Conservation (phyloP, 2,329 filamentous ascomycete species). For the Arthrobotrys sinensis region DNA sequence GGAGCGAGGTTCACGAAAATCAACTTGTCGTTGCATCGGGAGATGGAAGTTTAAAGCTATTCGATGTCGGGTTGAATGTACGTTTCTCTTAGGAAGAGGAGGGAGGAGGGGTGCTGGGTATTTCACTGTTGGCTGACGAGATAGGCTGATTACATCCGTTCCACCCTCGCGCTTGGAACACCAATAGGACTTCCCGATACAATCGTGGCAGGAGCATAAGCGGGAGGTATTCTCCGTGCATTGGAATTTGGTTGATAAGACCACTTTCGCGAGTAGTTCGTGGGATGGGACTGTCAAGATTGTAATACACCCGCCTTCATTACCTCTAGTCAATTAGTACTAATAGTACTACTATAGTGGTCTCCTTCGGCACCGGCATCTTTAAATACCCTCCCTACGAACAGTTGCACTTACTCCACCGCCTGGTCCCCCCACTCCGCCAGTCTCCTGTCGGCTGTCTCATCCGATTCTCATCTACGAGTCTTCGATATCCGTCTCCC, state of each 20-base stretch:
- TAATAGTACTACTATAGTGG: conserved; percentile 73
- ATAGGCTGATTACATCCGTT: conserved; percentile 57
- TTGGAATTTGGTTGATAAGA: conserved; percentile 93
- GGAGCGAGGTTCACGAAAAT: conserved; percentile 97
- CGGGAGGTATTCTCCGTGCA: conserved; percentile 92
- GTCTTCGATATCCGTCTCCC: conserved; percentile 94
- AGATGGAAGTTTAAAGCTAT: conserved; percentile 94
- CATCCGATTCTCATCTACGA: conserved; percentile 88
- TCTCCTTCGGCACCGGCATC: conserved; percentile 82
- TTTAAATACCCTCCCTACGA: conserved; percentile 87
- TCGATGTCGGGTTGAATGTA: conserved; percentile 81
- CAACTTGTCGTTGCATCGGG: conserved; percentile 90
- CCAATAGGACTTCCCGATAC: conserved; percentile 80
- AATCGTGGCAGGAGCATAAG: conserved; percentile 93
- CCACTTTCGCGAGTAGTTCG: conserved; percentile 89
- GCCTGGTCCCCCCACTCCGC: conserved; percentile 91
- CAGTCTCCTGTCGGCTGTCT: conserved; percentile 86
- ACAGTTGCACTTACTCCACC: conserved; percentile 94
- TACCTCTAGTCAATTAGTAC: not conserved
- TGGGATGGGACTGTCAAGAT: conserved; percentile 98
- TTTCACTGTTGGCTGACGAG: conserved; percentile 51
- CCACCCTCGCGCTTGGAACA: conserved; percentile 11
- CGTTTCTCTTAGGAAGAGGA: not conserved
- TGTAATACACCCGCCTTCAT: conserved; percentile 68
- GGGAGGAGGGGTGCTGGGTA: not conserved